A percentile compares a stretch with the other conserved stretches of the same genome.
Conservation (phyloP, 306 rosid species). For the Quercus rubra region DNA sequence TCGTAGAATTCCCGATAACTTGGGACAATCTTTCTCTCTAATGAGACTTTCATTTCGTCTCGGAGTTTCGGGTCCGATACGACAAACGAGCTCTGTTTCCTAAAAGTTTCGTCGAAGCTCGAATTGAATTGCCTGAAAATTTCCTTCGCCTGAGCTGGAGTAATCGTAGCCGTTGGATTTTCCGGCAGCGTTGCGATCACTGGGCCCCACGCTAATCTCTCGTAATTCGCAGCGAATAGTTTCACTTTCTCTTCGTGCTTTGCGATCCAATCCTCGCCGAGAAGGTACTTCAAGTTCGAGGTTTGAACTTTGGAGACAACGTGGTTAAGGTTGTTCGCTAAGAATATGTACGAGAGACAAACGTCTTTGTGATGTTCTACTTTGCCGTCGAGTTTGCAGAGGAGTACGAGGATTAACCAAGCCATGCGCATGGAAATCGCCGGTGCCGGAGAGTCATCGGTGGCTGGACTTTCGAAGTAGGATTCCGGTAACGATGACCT, state of each 20-base stretch:
- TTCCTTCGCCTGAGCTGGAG: conserved; percentile 39
- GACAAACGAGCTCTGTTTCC: conserved; percentile 41
- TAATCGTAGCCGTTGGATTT: conserved; percentile 29
- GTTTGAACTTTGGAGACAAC: conserved; percentile 38
- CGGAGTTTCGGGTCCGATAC: conserved; percentile 43
- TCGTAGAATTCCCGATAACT: conserved; percentile 47
- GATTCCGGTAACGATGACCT: conserved; percentile 32
- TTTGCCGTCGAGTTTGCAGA: conserved; percentile 63
- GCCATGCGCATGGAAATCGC: conserved; percentile 31
- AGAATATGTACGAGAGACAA: conserved; percentile 52
- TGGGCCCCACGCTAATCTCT: conserved; percentile 51
- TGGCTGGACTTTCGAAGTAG: conserved; percentile 30
- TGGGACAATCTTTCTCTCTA: conserved; percentile 35
- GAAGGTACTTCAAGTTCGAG: conserved; percentile 53
- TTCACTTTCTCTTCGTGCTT: conserved; percentile 46
- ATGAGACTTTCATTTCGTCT: conserved; percentile 45
- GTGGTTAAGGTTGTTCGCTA: conserved; percentile 57
- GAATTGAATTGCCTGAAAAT: conserved; percentile 51
- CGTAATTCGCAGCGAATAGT: conserved; percentile 40
- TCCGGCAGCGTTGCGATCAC: conserved; percentile 51
- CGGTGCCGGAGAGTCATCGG: conserved; percentile 17
- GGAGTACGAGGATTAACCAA: conserved; percentile 57
- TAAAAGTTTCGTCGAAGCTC: conserved; percentile 41
- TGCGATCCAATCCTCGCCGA: conserved; percentile 60
- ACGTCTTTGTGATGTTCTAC: conserved; percentile 54